Evolutionary conservation across 305 asterid genomes (phyloP).

Genomic region (Solanum hybrid): DNA sequence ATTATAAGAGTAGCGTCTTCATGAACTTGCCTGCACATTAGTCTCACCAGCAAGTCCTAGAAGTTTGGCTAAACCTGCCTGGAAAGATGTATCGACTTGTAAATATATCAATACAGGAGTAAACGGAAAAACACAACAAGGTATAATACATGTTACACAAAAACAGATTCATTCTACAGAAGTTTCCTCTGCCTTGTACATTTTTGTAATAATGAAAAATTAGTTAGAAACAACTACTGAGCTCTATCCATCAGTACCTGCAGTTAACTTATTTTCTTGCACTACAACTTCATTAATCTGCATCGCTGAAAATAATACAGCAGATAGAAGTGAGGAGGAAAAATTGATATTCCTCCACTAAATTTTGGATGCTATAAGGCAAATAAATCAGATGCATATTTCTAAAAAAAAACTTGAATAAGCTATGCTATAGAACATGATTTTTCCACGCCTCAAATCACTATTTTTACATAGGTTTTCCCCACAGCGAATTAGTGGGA

Average conservation of each 20-base stretch:
- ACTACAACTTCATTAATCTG: background rate
- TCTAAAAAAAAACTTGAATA: background rate
- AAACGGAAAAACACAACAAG: background rate
- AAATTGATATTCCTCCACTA: background rate
- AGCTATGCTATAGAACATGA: too few relatives aligned
- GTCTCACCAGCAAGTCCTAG: conserved; percentile 98
- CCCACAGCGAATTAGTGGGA: background rate
- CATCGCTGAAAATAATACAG: background rate
- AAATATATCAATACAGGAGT: background rate
- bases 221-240: background rate
- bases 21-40: conserved; percentile 72
- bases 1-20: background rate
- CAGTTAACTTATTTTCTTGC: background rate
- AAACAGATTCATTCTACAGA: background rate
- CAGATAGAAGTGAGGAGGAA: background rate
- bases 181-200: background rate
- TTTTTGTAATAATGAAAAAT: background rate
- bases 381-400: background rate
- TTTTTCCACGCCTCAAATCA: background rate
- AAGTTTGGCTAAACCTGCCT: conserved; percentile 98
- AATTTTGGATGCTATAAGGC: background rate
- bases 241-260: background rate
- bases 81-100: conserved; percentile 13
- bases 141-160: background rate
- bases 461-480: background rate